Evolutionary conservation across 768 basidiomycete genomes (phyloP).

Genomic region (Amanita phalloides): DNA sequence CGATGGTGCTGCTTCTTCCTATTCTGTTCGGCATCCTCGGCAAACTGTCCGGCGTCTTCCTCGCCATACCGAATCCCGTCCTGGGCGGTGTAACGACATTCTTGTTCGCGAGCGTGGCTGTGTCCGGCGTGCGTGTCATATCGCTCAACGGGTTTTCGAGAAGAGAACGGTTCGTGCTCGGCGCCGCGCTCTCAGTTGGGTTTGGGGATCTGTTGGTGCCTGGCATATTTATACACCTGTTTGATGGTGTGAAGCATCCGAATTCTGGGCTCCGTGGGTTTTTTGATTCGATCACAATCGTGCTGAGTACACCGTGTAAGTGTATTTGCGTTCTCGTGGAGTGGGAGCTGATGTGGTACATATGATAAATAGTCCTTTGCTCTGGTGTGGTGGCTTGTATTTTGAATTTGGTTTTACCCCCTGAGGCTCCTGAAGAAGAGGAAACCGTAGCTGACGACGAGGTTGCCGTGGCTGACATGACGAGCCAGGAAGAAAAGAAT

Average conservation of each 20-base stretch:
- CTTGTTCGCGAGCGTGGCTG: conserved; percentile 67
- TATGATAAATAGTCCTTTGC: conserved; percentile 33
- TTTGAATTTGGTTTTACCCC: neutral
- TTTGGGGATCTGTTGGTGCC: conserved; percentile 62
- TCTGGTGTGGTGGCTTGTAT: conserved; percentile 22
- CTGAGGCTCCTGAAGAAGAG: neutral
- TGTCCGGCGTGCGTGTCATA: conserved; percentile 64
- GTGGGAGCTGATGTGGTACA: neutral
- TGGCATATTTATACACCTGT: conserved; percentile 55
- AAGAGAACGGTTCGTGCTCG: conserved; percentile 59
- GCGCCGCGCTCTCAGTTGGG: conserved; percentile 59
- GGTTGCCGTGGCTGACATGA: neutral
- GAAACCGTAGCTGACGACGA: neutral
- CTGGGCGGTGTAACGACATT: conserved; percentile 84
- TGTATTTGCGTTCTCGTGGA: neutral
- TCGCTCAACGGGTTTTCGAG: conserved; percentile 48
- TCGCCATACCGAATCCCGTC: conserved; percentile 71
- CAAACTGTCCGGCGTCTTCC: conserved; percentile 75
- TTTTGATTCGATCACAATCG: conserved; percentile 69
- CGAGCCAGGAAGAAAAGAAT: neutral
- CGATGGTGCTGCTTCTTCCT: conserved; percentile 69
- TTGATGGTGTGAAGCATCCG: conserved; percentile 46
- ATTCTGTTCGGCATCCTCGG: conserved; percentile 74
- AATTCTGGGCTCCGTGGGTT: conserved; percentile 53
- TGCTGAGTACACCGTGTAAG: conserved; percentile 76